These are phyloP conservation scores for Gorgonomyces haynaldii DNA, from an alignment of 192 early-diverging fungal genomes.

Conservation along the genomic window DNA sequence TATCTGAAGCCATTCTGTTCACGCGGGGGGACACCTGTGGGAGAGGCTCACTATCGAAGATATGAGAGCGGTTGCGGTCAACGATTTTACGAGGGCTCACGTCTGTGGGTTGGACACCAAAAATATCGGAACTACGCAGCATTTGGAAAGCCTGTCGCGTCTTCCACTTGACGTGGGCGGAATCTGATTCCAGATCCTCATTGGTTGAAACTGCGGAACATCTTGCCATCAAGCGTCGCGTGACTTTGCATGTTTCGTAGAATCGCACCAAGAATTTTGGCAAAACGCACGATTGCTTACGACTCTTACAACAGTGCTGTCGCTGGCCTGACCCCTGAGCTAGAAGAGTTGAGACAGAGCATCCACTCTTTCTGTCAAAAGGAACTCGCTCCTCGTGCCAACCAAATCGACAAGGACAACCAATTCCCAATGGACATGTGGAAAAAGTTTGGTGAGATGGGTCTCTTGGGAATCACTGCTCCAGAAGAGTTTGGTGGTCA, in stretches of 20 bases:
- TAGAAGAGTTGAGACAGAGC: conserved; percentile 60
- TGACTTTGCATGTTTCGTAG: not conserved
- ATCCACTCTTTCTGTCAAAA: conserved; percentile 66
- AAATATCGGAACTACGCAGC: not conserved
- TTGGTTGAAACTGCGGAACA: not conserved
- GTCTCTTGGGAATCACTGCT: conserved; percentile 82
- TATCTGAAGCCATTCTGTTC: conserved; percentile 7
- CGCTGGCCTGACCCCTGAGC: conserved; percentile 63
- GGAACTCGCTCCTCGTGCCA: conserved; percentile 72
- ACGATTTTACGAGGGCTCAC: conserved; percentile 1
- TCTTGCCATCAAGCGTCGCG: not conserved
- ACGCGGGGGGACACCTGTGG: not conserved
- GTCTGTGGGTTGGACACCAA: not conserved
- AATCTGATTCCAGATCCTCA: not conserved
- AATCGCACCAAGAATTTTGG: not conserved
- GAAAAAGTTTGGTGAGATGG: conserved; percentile 94
- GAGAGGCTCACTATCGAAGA: conserved; percentile 4
- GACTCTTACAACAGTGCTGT: conserved; percentile 63
- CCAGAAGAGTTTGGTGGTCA: conserved; percentile 82
- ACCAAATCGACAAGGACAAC: conserved; percentile 73
- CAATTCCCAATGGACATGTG: conserved; percentile 93
- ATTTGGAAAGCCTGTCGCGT: too few relatives aligned
- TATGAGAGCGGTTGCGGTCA: conserved; percentile 6
- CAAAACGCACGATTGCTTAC: conserved; percentile 7
- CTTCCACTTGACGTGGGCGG: too few relatives aligned